Conservation (phyloP, 1,284 basidiomycete genomes). For the Porphyrellus sp. region DNA sequence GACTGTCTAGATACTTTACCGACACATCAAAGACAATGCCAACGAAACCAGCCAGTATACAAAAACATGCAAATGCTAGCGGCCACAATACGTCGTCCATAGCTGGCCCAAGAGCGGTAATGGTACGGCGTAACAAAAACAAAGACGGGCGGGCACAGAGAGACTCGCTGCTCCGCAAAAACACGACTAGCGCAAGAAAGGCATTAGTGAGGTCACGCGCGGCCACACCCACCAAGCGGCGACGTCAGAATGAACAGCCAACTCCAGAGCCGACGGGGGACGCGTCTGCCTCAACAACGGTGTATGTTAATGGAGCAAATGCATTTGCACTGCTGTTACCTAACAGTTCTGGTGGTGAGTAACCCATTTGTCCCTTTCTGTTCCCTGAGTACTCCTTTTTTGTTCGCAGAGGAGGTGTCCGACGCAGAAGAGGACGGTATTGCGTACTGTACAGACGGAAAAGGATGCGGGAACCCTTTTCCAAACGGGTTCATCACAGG, state of each 20-base stretch:
- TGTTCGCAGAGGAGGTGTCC: conserved; percentile 39
- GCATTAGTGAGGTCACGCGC: neutral
- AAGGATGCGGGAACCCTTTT: conserved; percentile 33
- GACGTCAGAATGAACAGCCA: conserved; percentile 36
- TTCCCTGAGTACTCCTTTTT: neutral
- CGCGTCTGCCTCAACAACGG: conserved; percentile 39
- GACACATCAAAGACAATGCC: neutral
- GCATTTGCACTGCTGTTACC: conserved; percentile 46
- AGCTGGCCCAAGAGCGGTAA: no score
- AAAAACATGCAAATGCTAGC: neutral
- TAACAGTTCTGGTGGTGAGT: conserved; percentile 36
- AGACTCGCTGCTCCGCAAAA: neutral
- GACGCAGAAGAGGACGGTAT: conserved; percentile 43
- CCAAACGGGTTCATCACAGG: conserved; percentile 43
- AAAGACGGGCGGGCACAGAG: neutral
- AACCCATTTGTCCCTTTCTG: neutral
- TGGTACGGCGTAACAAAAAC: neutral
- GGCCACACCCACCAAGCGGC: conserved; percentile 18
- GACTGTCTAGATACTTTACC: neutral
- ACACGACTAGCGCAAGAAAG: neutral
- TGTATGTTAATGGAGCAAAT: conserved; percentile 36
- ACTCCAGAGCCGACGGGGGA: conserved; percentile 47
- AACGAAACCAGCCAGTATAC: neutral
- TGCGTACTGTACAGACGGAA: conserved; percentile 38
- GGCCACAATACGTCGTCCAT: conserved; percentile 6